A percentile compares a stretch with the other conserved stretches of the same genome.
phyloP scores from a whole-genome alignment of 345 rosid genomes.

The Eucalyptus cloeziana region DNA sequence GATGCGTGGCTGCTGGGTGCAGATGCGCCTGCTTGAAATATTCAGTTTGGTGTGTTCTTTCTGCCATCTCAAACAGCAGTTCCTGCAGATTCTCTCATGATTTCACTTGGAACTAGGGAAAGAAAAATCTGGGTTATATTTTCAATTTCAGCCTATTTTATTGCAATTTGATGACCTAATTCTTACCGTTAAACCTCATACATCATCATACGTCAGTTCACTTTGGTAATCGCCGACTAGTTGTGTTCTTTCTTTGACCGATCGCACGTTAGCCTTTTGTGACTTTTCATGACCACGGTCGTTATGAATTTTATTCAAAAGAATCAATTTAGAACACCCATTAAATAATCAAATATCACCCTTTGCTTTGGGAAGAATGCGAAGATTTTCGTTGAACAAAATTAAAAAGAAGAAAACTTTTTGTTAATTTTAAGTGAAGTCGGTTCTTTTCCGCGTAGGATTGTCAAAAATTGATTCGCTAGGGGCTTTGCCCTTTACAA shows the following conservation, averaged over 20 bases:
- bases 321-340: not conserved
- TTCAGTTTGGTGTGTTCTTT: not conserved
- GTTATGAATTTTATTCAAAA: too few relatives aligned
- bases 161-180: not conserved
- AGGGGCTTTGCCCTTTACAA: not conserved
- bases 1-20: not conserved
- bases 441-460: not conserved
- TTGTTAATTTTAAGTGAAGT: not conserved
- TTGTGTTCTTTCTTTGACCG: not conserved
- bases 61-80: not conserved
- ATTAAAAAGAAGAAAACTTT: not conserved
- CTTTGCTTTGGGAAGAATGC: not conserved
- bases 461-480: not conserved
- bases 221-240: not conserved
- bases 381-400: not conserved
- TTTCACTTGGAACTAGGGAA: not conserved
- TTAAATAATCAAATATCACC: not conserved
- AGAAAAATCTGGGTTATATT: not conserved
- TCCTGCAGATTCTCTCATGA: not conserved
- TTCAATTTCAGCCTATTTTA: not conserved
- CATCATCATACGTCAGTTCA: not conserved
- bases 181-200: not conserved
- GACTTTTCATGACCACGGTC: not conserved
- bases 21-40: not conserved
- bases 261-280: too few relatives aligned